Conservation (phyloP, 2,329 filamentous ascomycete genomes). For the Microdochium paspali region DNA sequence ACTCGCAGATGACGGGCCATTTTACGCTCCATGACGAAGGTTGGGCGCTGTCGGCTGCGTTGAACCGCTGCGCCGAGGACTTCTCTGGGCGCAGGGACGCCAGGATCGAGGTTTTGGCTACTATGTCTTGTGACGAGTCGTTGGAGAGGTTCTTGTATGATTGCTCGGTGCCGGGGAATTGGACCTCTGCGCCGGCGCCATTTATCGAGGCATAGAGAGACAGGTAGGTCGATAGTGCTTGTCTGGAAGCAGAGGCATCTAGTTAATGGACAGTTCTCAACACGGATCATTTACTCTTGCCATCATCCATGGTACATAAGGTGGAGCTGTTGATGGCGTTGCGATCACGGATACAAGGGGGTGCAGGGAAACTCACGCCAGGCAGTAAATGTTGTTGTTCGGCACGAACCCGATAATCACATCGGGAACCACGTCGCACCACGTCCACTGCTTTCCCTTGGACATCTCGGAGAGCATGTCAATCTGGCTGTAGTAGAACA, state of each 20-base stretch:
- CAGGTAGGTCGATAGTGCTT: conserved; percentile 27
- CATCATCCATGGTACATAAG: too few species aligned
- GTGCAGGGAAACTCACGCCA: conserved; percentile 15
- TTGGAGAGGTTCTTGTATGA: conserved; percentile 23
- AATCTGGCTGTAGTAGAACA: conserved; percentile 36
- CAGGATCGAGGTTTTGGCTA: conserved; percentile 29
- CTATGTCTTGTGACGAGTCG: conserved; percentile 24
- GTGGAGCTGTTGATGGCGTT: too few species aligned
- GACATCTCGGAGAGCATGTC: conserved; percentile 25
- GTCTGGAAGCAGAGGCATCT: conserved; percentile 3
- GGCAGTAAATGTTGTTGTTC: conserved; percentile 29
- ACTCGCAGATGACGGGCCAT: conserved; percentile 34
- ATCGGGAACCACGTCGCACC: conserved; percentile 32
- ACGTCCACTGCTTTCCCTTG: conserved; percentile 29
- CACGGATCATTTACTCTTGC: too few species aligned
- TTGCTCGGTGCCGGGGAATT: conserved; percentile 24
- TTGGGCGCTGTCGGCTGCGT: conserved; percentile 27
- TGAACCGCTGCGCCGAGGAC: conserved; percentile 27
- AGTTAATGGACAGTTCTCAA: too few species aligned
- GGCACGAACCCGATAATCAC: conserved; percentile 32
- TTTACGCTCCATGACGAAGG: conserved; percentile 28
- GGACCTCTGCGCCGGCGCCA: conserved; percentile 21
- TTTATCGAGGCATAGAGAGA: conserved; percentile 23
- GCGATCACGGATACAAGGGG: too few species aligned
- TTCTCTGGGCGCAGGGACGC: conserved; percentile 24